A percentile compares a stretch with the other conserved stretches of the same genome.
Conservation (phyloP, 2,329 filamentous ascomycete genomes). For the Arthrobotrys iridis region DNA sequence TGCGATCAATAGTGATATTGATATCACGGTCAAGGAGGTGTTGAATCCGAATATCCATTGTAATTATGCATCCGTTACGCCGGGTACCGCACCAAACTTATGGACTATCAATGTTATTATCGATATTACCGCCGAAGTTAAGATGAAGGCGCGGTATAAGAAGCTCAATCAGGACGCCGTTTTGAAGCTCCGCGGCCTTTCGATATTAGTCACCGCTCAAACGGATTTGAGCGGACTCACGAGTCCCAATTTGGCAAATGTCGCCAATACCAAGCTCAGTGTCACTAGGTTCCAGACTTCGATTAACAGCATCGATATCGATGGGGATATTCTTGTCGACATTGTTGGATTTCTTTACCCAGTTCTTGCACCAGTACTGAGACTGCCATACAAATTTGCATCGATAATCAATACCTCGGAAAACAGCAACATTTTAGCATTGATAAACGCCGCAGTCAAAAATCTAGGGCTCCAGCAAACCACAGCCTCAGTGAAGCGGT, state of each 20-base stretch:
- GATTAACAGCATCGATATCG: slow-evolving; percentile 10
- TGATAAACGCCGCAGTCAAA: slow-evolving; percentile 6
- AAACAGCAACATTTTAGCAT: slow-evolving; percentile 27
- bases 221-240: slow-evolving; percentile 16
- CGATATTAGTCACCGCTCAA: slow-evolving; percentile 20
- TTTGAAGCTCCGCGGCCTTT: slow-evolving; percentile 17
- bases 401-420: slow-evolving; percentile 39
- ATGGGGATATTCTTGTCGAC: slow-evolving; percentile 47
- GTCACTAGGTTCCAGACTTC: slow-evolving; percentile 37
- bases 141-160: slow-evolving; percentile 31
- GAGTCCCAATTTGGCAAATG: neutral
- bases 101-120: slow-evolving; percentile 33
- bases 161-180: slow-evolving; percentile 24
- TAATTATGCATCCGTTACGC: slow-evolving; percentile 37
- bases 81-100: neutral
- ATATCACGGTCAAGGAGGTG: slow-evolving; percentile 41
- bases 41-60: slow-evolving; percentile 21
- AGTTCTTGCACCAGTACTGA: slow-evolving; percentile 21
- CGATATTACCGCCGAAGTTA: slow-evolving; percentile 29
- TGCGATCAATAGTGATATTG: slow-evolving; percentile 21
- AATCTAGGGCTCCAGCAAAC: neutral
- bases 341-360: slow-evolving; percentile 39
- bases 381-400: slow-evolving; percentile 39
- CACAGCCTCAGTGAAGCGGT: neutral
- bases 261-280: slow-evolving; percentile 19